These are phyloP conservation scores for Diaporthe sp. DNA, from an alignment of 2,329 filamentous ascomycete species.

Conservation along the genomic window DNA sequence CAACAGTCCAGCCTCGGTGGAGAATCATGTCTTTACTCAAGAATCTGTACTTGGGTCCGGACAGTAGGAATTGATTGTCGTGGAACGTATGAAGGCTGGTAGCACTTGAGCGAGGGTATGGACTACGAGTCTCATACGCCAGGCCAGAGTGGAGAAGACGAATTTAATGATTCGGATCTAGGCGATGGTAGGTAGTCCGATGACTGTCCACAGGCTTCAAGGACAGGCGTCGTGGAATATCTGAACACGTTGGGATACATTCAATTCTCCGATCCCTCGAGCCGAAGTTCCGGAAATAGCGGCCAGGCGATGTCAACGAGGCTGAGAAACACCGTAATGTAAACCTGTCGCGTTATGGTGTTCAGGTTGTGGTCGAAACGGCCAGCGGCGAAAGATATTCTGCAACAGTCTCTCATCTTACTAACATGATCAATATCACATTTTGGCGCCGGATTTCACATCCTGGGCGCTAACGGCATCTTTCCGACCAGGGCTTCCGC, in stretches of 20 bases:
- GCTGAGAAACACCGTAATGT: neutral
- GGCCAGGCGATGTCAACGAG: neutral
- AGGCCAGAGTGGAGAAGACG: neutral
- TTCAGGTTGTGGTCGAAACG: neutral
- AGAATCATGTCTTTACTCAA: neutral
- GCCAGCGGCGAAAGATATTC: neutral
- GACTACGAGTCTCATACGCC: too few species aligned
- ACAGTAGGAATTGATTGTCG: neutral
- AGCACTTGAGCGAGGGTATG: neutral
- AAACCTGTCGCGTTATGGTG: too few species aligned
- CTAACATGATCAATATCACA: neutral
- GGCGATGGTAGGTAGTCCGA: too few species aligned
- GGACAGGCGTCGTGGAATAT: neutral
- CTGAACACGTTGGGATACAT: neutral
- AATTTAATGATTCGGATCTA: too few species aligned
- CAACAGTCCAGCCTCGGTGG: too few species aligned
- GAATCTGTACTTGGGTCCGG: neutral
- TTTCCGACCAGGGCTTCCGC: neutral
- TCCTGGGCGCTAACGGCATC: neutral
- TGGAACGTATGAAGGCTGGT: neutral
- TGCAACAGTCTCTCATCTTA: neutral
- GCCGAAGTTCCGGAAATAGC: neutral
- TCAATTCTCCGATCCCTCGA: neutral
- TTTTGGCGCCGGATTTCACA: neutral
- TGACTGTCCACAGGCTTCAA: neutral